phyloP scores from a whole-genome alignment of 768 basidiomycete genomes.

The Russula sp. region DNA sequence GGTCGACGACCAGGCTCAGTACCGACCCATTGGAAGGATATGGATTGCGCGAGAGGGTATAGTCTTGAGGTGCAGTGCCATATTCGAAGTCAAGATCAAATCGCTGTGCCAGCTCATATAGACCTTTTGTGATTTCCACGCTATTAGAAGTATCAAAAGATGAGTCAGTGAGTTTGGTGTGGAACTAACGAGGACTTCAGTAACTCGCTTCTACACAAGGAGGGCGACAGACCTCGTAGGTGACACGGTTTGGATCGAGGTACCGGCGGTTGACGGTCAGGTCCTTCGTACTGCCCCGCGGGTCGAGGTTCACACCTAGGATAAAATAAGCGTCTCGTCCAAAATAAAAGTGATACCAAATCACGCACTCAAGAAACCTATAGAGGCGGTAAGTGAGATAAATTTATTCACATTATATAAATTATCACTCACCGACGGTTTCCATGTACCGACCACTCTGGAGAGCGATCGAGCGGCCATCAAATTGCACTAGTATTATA shows the following conservation, averaged over 20 bases:
- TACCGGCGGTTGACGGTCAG: conserved; percentile 59
- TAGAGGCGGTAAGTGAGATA: too few relatives aligned
- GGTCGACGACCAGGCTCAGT: conserved; percentile 48
- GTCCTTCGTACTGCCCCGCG: conserved; percentile 30
- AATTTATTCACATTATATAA: not conserved
- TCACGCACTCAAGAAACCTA: conserved; percentile 15
- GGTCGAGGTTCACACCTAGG: conserved; percentile 43
- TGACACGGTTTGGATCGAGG: conserved; percentile 71
- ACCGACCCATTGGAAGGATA: conserved; percentile 56
- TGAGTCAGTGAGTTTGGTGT: conserved; percentile 43
- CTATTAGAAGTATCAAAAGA: conserved; percentile 60
- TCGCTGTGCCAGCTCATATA: conserved; percentile 42
- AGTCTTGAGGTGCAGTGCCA: conserved; percentile 72
- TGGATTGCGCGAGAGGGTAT: conserved; percentile 55
- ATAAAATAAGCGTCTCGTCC: not conserved
- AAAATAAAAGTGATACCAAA: not conserved
- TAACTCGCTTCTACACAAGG: not conserved
- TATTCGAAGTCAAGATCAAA: conserved; percentile 60
- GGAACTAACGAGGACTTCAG: conserved; percentile 41
- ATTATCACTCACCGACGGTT: conserved; percentile 56
- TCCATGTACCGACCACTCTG: conserved; percentile 88
- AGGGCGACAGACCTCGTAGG: conserved; percentile 48
- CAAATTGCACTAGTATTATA: too few relatives aligned
- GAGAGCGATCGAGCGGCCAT: conserved; percentile 57
- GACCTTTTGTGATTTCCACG: conserved; percentile 43